Evolutionary conservation across 2,329 filamentous ascomycete species (phyloP).

Genomic region (Beauveria caledonica): DNA sequence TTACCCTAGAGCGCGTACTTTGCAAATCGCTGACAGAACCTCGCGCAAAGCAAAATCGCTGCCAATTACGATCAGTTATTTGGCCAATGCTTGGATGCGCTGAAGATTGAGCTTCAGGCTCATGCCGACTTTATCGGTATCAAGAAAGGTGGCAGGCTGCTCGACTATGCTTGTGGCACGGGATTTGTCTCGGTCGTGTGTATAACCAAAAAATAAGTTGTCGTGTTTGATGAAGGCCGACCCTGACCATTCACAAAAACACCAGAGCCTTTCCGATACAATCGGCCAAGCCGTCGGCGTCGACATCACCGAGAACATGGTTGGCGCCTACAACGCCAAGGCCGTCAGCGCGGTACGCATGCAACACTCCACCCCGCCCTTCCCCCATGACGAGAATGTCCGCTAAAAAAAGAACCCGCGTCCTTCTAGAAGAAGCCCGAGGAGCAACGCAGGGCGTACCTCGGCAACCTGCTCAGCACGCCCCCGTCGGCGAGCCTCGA

Average conservation of each 20-base stretch:
- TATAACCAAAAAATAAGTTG: neutral
- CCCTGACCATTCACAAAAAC: neutral
- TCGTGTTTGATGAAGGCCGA: too few species aligned
- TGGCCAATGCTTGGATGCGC: constrained; percentile 40
- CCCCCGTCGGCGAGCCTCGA: constrained; percentile 47
- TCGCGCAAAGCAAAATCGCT: constrained; percentile 21
- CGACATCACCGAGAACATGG: constrained; percentile 65
- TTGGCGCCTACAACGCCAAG: constrained; percentile 55
- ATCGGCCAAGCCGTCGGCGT: constrained; percentile 55
- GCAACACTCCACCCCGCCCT: neutral
- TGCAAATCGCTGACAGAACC: neutral
- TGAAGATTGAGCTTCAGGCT: constrained; percentile 46
- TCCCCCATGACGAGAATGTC: too few species aligned
- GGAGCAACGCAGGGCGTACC: constrained; percentile 46
- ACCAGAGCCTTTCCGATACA: constrained; percentile 17
- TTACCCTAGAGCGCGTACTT: neutral
- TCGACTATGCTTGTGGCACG: constrained; percentile 73
- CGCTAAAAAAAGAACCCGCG: neutral
- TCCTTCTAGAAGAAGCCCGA: constrained; percentile 36
- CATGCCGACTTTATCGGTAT: constrained; percentile 55
- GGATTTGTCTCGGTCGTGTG: constrained; percentile 56
- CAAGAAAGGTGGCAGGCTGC: constrained; percentile 39
- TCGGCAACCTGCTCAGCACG: constrained; percentile 49
- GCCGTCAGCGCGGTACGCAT: constrained; percentile 43
- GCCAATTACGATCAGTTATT: constrained; percentile 42